phyloP scores from a whole-genome alignment of 2,329 filamentous ascomycete genomes.

The Cladophialophora chaetospira region DNA sequence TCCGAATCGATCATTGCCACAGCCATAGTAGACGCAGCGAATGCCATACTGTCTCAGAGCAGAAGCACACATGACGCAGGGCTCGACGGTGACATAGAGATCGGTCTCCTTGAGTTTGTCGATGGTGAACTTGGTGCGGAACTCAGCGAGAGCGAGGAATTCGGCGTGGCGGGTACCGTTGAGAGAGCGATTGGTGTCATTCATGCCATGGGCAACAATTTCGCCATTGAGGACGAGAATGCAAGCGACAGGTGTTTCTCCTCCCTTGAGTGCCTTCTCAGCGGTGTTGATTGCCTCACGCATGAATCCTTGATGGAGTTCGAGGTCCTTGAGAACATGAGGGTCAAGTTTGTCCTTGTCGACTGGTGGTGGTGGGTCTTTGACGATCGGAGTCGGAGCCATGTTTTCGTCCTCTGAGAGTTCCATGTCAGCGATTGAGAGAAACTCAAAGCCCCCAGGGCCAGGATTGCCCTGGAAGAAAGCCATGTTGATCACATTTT shows the following conservation, averaged over 20 bases:
- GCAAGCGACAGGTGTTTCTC: slow-evolving; percentile 96
- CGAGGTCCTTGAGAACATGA: slow-evolving; percentile 30
- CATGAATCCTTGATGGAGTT: slow-evolving; percentile 35
- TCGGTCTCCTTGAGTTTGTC: slow-evolving; percentile 71
- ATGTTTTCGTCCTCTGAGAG: slow-evolving; percentile 27
- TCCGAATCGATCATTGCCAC: slow-evolving; percentile 94
- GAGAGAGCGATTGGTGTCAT: slow-evolving; percentile 89
- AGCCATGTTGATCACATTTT: slow-evolving; percentile 28
- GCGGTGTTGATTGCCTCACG: slow-evolving; percentile 49
- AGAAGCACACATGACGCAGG: slow-evolving; percentile 98
- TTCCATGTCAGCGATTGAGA: slow-evolving; percentile 11
- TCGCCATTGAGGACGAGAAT: slow-evolving; percentile 80
- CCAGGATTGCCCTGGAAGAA: slow-evolving; percentile 23
- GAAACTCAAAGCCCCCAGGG: slow-evolving; percentile 12
- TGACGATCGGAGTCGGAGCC: background rate
- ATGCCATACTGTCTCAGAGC: slow-evolving; percentile 86
- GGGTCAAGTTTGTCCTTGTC: slow-evolving; percentile 32
- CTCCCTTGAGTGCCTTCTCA: slow-evolving; percentile 76
- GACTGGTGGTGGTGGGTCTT: slow-evolving; percentile 5
- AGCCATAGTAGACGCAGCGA: slow-evolving; percentile 89
- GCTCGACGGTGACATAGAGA: slow-evolving; percentile 96
- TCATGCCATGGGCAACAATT: slow-evolving; percentile 89
- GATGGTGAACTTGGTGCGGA: slow-evolving; percentile 65
- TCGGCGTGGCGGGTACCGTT: slow-evolving; percentile 92
- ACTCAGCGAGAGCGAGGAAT: slow-evolving; percentile 77